These are phyloP conservation scores for Cystobasidium slooffiae DNA, from an alignment of 1,284 basidiomycete species.

Conservation along the genomic window DNA sequence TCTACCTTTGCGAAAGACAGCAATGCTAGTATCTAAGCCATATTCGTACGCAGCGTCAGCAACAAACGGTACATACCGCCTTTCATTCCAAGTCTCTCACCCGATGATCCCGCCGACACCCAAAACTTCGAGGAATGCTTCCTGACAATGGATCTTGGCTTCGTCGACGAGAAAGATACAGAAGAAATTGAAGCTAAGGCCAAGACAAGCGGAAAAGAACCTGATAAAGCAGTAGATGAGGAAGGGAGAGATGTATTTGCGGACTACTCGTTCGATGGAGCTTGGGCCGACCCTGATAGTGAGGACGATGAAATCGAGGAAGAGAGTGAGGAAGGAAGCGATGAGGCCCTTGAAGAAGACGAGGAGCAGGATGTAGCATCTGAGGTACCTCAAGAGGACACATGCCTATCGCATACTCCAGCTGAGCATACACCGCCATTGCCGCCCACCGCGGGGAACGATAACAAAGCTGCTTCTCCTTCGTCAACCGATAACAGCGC, in stretches of 20 bases:
- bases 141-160: slow-evolving; percentile 64
- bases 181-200: slow-evolving; percentile 31
- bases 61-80: slow-evolving; percentile 95
- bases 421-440: no score
- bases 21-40: slow-evolving; percentile 65
- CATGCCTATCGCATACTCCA: not conserved
- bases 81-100: slow-evolving; percentile 94
- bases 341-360: slow-evolving; percentile 10
- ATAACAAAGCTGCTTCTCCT: no score
- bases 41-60: slow-evolving; percentile 64
- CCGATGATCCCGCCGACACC: slow-evolving; percentile 89
- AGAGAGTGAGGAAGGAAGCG: not conserved
- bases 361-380: not conserved
- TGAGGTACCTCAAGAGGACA: not conserved
- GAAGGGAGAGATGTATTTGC: slow-evolving; percentile 44
- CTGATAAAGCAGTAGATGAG: slow-evolving; percentile 42
- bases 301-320: slow-evolving; percentile 1
- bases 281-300: slow-evolving; percentile 15
- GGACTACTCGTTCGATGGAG: slow-evolving; percentile 42
- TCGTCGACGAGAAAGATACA: slow-evolving; percentile 39
- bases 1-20: not conserved
- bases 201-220: slow-evolving; percentile 26
- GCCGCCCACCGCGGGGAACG: no score
- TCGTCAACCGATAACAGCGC: no score
- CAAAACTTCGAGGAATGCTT: slow-evolving; percentile 98